Evolutionary conservation across 2,329 filamentous ascomycete species (phyloP).

Genomic region (Didymella arachidicola): DNA sequence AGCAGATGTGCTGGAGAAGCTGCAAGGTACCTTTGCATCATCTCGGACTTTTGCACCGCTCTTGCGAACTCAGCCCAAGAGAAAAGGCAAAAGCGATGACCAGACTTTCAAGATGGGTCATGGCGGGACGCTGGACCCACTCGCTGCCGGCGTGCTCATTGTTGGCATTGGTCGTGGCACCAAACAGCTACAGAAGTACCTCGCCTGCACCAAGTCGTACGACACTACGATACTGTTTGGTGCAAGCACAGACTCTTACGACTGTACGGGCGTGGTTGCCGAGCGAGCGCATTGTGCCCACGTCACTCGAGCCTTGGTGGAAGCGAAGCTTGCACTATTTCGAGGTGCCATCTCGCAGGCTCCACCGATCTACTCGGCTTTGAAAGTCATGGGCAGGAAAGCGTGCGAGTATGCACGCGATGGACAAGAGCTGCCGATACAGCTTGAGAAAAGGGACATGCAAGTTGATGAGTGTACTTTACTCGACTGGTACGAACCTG

Average conservation of each 20-base stretch:
- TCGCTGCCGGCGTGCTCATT: conserved; percentile 43
- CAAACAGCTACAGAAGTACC: conserved; percentile 37
- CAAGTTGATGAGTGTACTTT: conserved; percentile 39
- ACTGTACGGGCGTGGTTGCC: conserved; percentile 32
- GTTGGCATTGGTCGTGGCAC: conserved; percentile 44
- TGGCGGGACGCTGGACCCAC: conserved; percentile 43
- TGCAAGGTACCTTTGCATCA: conserved; percentile 31
- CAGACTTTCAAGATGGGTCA: conserved; percentile 42
- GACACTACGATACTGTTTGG: conserved; percentile 42
- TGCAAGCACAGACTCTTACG: conserved; percentile 42
- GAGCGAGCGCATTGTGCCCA: conserved; percentile 26
- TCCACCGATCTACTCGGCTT: conserved; percentile 41
- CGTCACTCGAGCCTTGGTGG: conserved; percentile 30
- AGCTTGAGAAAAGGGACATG: conserved; percentile 40
- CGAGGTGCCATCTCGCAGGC: conserved; percentile 35
- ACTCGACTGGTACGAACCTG: conserved; percentile 35
- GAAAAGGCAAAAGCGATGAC: conserved; percentile 31
- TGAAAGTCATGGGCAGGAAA: conserved; percentile 43
- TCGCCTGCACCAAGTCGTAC: conserved; percentile 41
- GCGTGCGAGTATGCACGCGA: conserved; percentile 41
- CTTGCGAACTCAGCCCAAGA: conserved; percentile 26
- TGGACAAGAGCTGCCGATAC: conserved; percentile 35
- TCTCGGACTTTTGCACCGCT: conserved; percentile 32
- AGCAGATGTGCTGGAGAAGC: conserved; percentile 34
- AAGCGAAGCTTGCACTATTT: conserved; percentile 29